Base-by-base conservation (phyloP, 176 grass and related monocot species). In the Bromus sterilis region DNA sequence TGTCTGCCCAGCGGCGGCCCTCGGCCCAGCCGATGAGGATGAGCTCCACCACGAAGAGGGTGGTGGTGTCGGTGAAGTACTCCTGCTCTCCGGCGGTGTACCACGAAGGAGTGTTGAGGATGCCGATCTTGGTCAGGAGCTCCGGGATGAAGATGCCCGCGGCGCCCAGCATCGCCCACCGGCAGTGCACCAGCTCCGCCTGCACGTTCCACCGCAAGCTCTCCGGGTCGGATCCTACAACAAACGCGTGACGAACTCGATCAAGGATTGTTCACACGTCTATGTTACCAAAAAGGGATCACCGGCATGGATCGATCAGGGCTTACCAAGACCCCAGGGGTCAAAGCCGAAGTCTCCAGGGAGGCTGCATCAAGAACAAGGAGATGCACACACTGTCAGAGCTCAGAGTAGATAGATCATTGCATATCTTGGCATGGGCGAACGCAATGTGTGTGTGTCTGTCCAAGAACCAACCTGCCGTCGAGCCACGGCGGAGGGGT, bases 51-150 rank as follows among this genome's bases (percentile, higher is more conserved):
- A 98, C 74, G 89, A 99, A 99, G 53, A 95, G 93, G 57, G 93
- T 99, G 80, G 91, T 95, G 58, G 93, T 93, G 93, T 99, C 93
- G 32, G 96, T 93, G 90, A 95, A 99, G 87, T 99, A 99, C 72
- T 95, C 75, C 35, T 63, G 83, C 84, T 93, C 77, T 60, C 93
- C 93, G 42, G 96, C 89, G 18, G 82, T 86, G 93, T 93, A 99
- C 96, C 96, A 99, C 23, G 89, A 93, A 2, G 93, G 96, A 40
- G 96, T 93, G 91, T 85, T 95, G 70, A 99, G 88, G 69, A 99
- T 71, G 68, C 96, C 96, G 74, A 95, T 63, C 86, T 99, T 99
- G 29, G 93, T 95, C 29, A 99, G 79, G 40, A 99, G 69, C 82
- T 99, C 96, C 10, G 93, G 96, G 84, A 95, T 95, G 84, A 99